phyloP scores from a whole-genome alignment of 2,329 filamentous ascomycete genomes.

The Stachybotrys elegans region DNA sequence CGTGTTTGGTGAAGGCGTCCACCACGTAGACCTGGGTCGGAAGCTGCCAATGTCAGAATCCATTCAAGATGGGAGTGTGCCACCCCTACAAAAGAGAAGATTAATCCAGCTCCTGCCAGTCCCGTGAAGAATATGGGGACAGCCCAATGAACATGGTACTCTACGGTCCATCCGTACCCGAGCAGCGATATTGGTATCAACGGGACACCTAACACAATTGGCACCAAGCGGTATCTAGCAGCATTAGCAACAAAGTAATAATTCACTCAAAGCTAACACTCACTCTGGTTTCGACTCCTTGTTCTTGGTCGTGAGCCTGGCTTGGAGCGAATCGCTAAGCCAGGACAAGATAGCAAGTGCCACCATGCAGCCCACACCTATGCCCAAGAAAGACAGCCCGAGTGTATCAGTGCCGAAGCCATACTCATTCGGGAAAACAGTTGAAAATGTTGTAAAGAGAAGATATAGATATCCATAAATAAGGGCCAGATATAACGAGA shows the following conservation, averaged over 20 bases:
- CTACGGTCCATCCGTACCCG: constrained; percentile 53
- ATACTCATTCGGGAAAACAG: constrained; percentile 37
- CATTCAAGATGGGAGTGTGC: too few species aligned
- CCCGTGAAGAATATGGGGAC: constrained; percentile 47
- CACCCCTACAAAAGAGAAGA: constrained; percentile 37
- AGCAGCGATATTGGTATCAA: constrained; percentile 53
- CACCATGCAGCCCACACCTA: constrained; percentile 40
- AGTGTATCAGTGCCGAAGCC: constrained; percentile 26
- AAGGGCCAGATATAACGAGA: constrained; percentile 37
- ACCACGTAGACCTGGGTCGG: constrained; percentile 56
- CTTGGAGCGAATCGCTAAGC: constrained; percentile 32
- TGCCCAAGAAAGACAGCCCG: constrained; percentile 43
- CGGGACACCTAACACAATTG: constrained; percentile 43
- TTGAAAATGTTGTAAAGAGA: constrained; percentile 44
- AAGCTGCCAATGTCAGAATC: neutral
- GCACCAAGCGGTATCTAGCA: constrained; percentile 43
- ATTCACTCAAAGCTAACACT: neutral
- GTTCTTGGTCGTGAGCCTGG: constrained; percentile 42
- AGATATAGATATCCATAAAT: constrained; percentile 45
- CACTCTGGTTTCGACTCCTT: constrained; percentile 13
- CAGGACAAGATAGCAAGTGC: constrained; percentile 35
- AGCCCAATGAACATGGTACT: constrained; percentile 53
- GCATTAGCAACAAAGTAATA: constrained; percentile 4
- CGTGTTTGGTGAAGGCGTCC: constrained; percentile 46
- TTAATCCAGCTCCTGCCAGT: constrained; percentile 40